Percentiles rank a stretch among this genome's conserved stretches.
Conservation (phyloP, 1,284 basidiomycete genomes). For the Ganoderma meredithae region DNA sequence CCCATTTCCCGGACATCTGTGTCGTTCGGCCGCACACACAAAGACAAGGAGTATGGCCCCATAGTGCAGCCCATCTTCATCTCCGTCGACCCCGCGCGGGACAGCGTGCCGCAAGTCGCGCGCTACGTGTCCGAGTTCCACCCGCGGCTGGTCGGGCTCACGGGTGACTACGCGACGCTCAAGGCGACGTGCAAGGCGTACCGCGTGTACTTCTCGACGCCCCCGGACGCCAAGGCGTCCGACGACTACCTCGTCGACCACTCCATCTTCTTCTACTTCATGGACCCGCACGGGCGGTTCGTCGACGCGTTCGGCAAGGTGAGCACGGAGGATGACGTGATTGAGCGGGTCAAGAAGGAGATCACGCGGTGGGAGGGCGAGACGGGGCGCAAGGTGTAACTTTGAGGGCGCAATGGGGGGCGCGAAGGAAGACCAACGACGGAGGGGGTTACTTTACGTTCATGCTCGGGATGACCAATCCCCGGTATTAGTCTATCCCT, state of each 20-base stretch:
- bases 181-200: constrained; percentile 95
- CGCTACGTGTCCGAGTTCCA: constrained; percentile 87
- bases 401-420: neutral
- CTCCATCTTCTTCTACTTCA: constrained; percentile 97
- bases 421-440: constrained; percentile 1
- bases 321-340: constrained; percentile 76
- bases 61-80: constrained; percentile 90
- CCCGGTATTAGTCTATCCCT: constrained; percentile 10
- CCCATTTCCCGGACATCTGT: constrained; percentile 6
- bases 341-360: constrained; percentile 64
- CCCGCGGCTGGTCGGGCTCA: constrained; percentile 88
- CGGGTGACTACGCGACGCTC: constrained; percentile 86
- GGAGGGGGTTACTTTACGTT: constrained; percentile 3
- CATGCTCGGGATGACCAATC: constrained; percentile 8
- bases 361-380: constrained; percentile 62
- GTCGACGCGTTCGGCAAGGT: constrained; percentile 97
- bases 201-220: constrained; percentile 98
- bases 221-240: constrained; percentile 85
- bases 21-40: constrained; percentile 10
- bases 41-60: constrained; percentile 73
- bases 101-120: constrained; percentile 70
- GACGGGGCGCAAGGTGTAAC: constrained; percentile 44
- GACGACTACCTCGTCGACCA: constrained; percentile 98
- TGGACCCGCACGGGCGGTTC: constrained; percentile 95
- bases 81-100: constrained; percentile 95